Evolutionary conservation across 129 eudicot species (phyloP), one percentile per base, ranked within the genome.

Genomic region (Arctium lappa): DNA sequence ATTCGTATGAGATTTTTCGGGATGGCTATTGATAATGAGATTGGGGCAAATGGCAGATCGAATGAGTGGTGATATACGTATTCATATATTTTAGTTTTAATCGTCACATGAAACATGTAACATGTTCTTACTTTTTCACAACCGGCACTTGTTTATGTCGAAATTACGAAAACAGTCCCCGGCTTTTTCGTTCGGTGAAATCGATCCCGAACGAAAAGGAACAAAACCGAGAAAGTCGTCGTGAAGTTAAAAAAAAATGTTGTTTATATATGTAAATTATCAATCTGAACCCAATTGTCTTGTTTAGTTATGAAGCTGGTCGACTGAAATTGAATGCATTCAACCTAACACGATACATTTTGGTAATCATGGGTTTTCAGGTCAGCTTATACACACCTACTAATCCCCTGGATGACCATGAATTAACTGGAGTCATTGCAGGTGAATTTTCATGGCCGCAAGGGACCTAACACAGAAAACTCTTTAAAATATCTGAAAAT

Each of bases 31-130:
- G 78, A 65, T 56, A 16, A 78, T 7, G 75, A 44, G 87, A 79
- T 79, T 73, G 83, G 83, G 85, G 86, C 76, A 68, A 29, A 80
- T 53, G 73, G 73, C 44, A 60, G 81, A 82, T 75, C 62, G 81
- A 82, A 75, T 36, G 81, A 75, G 85, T 82, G 81, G 76, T 68
- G 77, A 80, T 46, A 46, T 73, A 6, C 30, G 34, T 12, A 3
- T 46, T 39, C 7, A n/a, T 63, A 65, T 73, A 22, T 56, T 65
- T 74, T 74, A 48, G 85, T 82, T 82, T 82, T 73, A 56, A 73
- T 56, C 79, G 79, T 60, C 79, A 72, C 72, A 32, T 46, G 70
- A 71, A 76, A 81, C 84, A 81, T 73, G 84, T 56, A n/a, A 73
- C 84, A 42, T 81, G 73, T 38, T 60, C 40, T 12, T 11, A 27